Percentiles rank a stretch among this genome's conserved stretches.
Conservation (phyloP, 2,329 filamentous ascomycete genomes). For the Talaromyces verruculosus region DNA sequence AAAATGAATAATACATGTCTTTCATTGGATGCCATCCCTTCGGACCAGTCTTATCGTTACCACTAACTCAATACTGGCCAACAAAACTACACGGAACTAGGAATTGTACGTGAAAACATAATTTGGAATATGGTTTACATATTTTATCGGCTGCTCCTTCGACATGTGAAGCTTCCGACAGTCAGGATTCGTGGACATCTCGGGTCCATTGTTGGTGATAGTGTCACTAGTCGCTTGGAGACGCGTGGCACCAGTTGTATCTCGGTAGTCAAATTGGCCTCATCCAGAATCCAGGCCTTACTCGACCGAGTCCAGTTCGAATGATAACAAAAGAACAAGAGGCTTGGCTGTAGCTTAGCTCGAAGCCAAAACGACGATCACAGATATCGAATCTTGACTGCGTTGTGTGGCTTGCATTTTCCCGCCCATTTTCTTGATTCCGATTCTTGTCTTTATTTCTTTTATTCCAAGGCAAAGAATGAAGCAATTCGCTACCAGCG, state of each 20-base stretch:
- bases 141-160: background rate
- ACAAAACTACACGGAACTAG: background rate
- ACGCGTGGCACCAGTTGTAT: background rate
- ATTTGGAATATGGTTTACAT: background rate
- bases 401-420: background rate
- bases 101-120: background rate
- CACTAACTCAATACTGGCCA: background rate
- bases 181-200: background rate
- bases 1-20: background rate
- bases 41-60: background rate
- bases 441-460: background rate
- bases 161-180: background rate
- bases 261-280: background rate
- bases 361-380: background rate
- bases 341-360: background rate
- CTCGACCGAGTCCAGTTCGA: background rate
- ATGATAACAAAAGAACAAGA: background rate
- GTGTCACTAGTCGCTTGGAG: background rate
- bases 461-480: background rate
- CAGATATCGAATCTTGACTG: background rate
- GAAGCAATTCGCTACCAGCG: background rate
- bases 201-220: background rate
- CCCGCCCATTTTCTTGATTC: background rate
- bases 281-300: background rate
- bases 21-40: background rate